Conservation (phyloP, 2,329 filamentous ascomycete species). For the Talaromyces sp. region DNA sequence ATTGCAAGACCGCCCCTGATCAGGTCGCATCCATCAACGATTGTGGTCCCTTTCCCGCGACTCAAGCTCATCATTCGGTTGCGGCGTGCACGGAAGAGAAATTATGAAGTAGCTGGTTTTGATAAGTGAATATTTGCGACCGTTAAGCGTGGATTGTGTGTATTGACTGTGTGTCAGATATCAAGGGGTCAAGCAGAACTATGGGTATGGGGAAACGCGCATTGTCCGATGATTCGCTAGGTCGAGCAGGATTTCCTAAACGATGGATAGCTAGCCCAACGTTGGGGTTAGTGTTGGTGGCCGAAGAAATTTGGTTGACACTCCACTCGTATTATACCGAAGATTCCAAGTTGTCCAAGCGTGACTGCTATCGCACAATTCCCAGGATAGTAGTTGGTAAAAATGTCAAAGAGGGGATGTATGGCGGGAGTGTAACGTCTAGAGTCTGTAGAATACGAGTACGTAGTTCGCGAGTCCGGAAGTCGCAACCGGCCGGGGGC, state of each 20-base stretch:
- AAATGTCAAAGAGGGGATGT: background rate
- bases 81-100: background rate
- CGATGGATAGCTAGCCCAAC: background rate
- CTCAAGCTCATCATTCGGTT: constrained; percentile 8
- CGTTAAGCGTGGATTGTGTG: background rate
- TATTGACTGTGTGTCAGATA: background rate
- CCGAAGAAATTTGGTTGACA: background rate
- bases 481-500: background rate
- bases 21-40: background rate
- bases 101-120: background rate
- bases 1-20: background rate
- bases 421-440: background rate
- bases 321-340: background rate
- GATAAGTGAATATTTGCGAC: background rate
- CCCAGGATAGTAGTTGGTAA: background rate
- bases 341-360: background rate
- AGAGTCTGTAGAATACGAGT: background rate
- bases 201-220: constrained; percentile 4
- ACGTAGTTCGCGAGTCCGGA: background rate
- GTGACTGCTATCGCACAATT: background rate
- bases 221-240: constrained; percentile 7
- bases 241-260: background rate
- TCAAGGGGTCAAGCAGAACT: background rate
- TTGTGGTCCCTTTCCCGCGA: background rate
- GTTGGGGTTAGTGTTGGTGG: background rate